phyloP scores from a whole-genome alignment of 768 basidiomycete species.

The Lactarius quietus region DNA sequence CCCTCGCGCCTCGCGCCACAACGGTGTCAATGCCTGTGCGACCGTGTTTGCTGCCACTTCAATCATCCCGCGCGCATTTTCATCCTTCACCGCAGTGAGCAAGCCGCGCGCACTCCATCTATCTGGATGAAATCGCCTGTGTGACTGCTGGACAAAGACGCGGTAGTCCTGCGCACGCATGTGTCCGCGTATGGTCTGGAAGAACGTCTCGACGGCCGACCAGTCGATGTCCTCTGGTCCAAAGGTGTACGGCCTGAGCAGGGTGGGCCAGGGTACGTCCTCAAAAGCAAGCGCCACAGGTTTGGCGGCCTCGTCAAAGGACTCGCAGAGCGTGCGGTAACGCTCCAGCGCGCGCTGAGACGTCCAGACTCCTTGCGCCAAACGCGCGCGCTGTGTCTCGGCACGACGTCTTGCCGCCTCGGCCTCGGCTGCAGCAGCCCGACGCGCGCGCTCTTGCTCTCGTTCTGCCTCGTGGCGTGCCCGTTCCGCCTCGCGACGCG shows the following conservation, averaged over 20 bases:
- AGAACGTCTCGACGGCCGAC: slow-evolving; percentile 69
- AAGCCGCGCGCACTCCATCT: slow-evolving; percentile 69
- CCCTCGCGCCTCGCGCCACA: slow-evolving; percentile 50
- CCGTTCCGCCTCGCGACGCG: slow-evolving; percentile 34
- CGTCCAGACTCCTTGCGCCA: slow-evolving; percentile 63
- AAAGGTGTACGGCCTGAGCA: slow-evolving; percentile 50
- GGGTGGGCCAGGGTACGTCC: slow-evolving; percentile 73
- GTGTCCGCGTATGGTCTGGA: slow-evolving; percentile 46
- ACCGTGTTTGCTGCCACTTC: slow-evolving; percentile 72
- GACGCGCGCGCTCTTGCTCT: slow-evolving; percentile 30
- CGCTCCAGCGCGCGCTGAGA: slow-evolving; percentile 63
- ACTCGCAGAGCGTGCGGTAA: slow-evolving; percentile 55
- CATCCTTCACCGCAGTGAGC: slow-evolving; percentile 54
- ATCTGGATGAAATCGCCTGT: slow-evolving; percentile 76
- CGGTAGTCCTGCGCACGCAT: slow-evolving; percentile 63
- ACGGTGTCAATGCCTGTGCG: slow-evolving; percentile 67
- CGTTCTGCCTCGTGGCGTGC: slow-evolving; percentile 28
- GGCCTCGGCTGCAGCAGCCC: slow-evolving; percentile 21
- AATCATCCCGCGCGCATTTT: slow-evolving; percentile 52
- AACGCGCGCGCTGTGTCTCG: slow-evolving; percentile 47
- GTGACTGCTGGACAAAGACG: slow-evolving; percentile 62
- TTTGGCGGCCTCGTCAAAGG: slow-evolving; percentile 55
- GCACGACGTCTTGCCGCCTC: slow-evolving; percentile 36
- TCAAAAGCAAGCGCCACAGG: slow-evolving; percentile 54
- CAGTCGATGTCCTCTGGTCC: slow-evolving; percentile 67